Evolutionary conservation across 2,329 filamentous ascomycete species (phyloP).

Genomic region (Ophiostoma ulmi): DNA sequence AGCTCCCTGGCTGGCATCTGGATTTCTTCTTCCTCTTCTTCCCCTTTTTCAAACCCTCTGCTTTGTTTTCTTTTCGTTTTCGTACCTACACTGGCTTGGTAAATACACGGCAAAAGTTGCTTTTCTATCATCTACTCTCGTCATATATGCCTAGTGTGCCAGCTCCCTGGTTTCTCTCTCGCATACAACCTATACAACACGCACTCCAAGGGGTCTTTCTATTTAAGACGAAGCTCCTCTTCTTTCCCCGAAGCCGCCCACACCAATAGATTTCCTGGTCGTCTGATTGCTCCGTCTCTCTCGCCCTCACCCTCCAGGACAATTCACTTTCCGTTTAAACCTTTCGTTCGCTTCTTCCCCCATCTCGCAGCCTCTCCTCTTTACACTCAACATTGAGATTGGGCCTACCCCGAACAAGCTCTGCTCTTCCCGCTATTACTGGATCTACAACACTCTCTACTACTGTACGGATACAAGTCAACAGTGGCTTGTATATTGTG

Average conservation of each 20-base stretch:
- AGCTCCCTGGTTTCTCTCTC: background rate
- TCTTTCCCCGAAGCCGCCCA: constrained; percentile 19
- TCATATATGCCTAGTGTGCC: background rate
- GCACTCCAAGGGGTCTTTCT: constrained; percentile 5
- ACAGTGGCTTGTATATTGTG: background rate
- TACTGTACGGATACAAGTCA: constrained; percentile 3
- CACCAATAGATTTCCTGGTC: constrained; percentile 17
- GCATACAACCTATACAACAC: background rate
- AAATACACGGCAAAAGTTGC: background rate
- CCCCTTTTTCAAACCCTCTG: background rate
- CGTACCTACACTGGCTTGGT: background rate
- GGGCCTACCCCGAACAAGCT: background rate
- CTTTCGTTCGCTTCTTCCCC: background rate
- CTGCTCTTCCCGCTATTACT: background rate
- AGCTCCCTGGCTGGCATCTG: background rate
- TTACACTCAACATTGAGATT: background rate
- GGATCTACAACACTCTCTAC: background rate
- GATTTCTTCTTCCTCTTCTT: constrained; percentile 10
- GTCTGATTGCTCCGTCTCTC: background rate
- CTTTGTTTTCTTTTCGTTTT: background rate
- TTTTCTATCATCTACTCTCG: background rate
- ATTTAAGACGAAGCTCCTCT: constrained; percentile 14
- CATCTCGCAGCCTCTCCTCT: background rate
- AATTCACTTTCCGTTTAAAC: background rate
- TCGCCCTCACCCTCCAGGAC: background rate